Evolutionary conservation across 768 basidiomycete genomes (phyloP).

Genomic region (Agaricus sinodeliciosus): DNA sequence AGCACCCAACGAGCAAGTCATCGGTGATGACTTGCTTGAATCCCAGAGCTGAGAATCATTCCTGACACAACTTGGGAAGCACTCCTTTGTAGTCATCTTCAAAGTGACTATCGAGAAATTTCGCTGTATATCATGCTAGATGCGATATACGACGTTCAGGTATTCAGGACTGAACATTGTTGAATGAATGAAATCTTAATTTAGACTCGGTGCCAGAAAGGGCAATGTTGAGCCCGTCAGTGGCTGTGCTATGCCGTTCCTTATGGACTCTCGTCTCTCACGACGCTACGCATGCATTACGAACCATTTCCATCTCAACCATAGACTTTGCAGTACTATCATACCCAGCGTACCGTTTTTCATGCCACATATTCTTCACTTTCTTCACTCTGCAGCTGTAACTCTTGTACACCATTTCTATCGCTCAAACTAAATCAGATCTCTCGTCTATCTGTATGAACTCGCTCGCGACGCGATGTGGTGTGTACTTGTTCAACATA

Average conservation of each 20-base stretch:
- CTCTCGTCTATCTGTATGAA: not conserved
- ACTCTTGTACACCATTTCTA: not conserved
- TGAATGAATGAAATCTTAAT: too few relatives aligned
- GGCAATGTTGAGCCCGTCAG: conserved; percentile 8
- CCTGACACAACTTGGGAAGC: too few relatives aligned
- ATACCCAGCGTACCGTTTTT: not conserved
- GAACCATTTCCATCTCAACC: not conserved
- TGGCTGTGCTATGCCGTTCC: conserved; percentile 4
- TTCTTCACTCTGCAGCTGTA: not conserved
- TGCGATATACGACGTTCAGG: too few relatives aligned
- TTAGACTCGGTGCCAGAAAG: not conserved
- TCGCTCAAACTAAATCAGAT: not conserved
- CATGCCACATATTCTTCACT: not conserved
- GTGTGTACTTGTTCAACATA: not conserved
- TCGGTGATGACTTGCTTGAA: too few relatives aligned
- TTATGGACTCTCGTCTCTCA: not conserved
- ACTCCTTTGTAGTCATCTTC: too few relatives aligned
- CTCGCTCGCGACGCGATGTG: not conserved
- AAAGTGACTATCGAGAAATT: too few relatives aligned
- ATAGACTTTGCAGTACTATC: not conserved
- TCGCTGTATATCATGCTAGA: too few relatives aligned
- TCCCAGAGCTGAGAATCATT: too few relatives aligned
- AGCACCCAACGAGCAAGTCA: too few relatives aligned
- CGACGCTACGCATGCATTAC: not conserved
- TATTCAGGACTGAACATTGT: too few relatives aligned